Conservation (phyloP, 106 monocot species). For the Platanthera zijinensis region DNA sequence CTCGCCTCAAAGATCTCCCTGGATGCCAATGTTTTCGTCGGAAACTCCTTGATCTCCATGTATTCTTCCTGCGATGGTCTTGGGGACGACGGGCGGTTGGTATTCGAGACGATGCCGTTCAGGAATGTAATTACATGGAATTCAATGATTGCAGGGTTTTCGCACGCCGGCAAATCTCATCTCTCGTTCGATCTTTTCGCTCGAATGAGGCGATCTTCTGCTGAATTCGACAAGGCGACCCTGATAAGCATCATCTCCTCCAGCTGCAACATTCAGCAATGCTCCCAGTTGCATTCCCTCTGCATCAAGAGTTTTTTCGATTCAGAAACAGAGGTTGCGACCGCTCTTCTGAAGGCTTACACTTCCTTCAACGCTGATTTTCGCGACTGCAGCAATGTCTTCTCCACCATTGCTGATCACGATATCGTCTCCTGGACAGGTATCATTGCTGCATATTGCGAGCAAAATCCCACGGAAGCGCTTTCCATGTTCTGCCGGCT, state of each 20-base stretch:
- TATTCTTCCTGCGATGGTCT: constrained; percentile 39
- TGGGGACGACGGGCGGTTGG: constrained; percentile 27
- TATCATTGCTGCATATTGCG: constrained; percentile 41
- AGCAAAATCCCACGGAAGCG: constrained; percentile 37
- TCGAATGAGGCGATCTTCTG: constrained; percentile 25
- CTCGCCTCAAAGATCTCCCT: constrained; percentile 35
- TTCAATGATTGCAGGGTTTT: constrained; percentile 55
- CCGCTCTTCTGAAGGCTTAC: constrained; percentile 47
- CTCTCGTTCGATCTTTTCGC: constrained; percentile 31
- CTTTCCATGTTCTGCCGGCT: constrained; percentile 29
- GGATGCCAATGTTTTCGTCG: constrained; percentile 31
- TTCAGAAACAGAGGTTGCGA: constrained; percentile 42
- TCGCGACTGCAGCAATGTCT: constrained; percentile 34
- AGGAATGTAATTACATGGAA: constrained; percentile 67
- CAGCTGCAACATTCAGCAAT: constrained; percentile 17
- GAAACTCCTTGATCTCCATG: constrained; percentile 69
- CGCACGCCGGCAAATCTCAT: constrained; percentile 8
- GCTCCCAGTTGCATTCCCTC: constrained; percentile 37
- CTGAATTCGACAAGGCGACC: constrained; percentile 40
- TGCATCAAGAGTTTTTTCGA: constrained; percentile 34
- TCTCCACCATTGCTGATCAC: constrained; percentile 17
- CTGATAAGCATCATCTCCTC: constrained; percentile 32
- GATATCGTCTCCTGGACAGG: constrained; percentile 73
- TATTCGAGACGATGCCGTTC: constrained; percentile 34
- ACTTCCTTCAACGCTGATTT: constrained; percentile 20